Evolutionary conservation across 176 grass and related monocot genomes (phyloP), one percentile per base, ranked within the genome.

Genomic region (Puya raimondii): DNA sequence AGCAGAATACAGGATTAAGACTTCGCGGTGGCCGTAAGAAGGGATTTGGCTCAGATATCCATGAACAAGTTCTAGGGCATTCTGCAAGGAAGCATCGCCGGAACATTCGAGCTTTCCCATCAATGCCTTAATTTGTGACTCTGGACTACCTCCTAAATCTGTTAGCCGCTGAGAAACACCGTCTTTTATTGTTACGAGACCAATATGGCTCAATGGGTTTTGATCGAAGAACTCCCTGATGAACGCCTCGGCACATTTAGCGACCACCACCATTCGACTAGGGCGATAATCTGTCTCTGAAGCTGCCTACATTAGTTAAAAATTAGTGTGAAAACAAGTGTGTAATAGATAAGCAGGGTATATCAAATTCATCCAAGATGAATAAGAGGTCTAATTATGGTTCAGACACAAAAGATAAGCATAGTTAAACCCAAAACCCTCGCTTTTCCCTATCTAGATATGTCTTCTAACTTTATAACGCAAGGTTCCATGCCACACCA

Each of bases 141-240:
- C 95, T 50, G 95, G 87, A 57, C 90, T 91, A 67, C 95, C 95
- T 29, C 95, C 95, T 77, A 94, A 88, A 2, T 99, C 82, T 48
- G 95, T 99, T 48, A 99, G 80, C 57, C 78, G 74, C 70, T 94
- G 85, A 4, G 85, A 76, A 76, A 94, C 48, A 68, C 95, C 87
- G 67, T 99, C 90, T 80, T 88, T 94, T 78, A 99, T 84, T 1
- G 77, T 88, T 20, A 94, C 76, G 58, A 94, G 42, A 18, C 95
- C 95, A 51, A 99, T 79, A 86, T 99, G 95, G 53, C 90, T 94
- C 69, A 99, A 78, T 0, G 90, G 95, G 77, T 99, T 99, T 78
- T 99, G 95, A 78, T 99, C 90, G 23, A 99, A 99, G 78, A 94
- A 99, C 76, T 99, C 90, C 79, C 95, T 89, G 67, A 91, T 94